Evolutionary conservation across 345 rosid species (phyloP), one percentile per base, ranked within the genome.

Genomic region (Syzygium grande): DNA sequence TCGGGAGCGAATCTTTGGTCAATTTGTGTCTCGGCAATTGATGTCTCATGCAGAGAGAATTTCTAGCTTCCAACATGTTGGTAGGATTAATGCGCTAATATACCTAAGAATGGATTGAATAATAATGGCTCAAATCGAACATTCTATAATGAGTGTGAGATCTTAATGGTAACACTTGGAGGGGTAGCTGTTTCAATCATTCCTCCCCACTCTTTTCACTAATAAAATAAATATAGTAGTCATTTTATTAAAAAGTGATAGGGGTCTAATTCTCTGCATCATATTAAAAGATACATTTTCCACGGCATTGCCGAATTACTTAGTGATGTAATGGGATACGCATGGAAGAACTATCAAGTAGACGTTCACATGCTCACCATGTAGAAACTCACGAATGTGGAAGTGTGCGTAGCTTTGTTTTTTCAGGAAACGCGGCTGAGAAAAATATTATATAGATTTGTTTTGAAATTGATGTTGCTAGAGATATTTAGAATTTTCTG

Each of bases 1-100:
- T n/a, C 9, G 7, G 6, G 8, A n/a, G 17, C 1, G 0, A 27
- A 61, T 61, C 2, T n/a, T n/a, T 3, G 19, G 13, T n/a, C 9
- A n/a, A 61, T 0, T 61, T n/a, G 19, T 61, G 10, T 61, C 19
- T n/a, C 14, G 73, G 4, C 17, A 61, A n/a, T n/a, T n/a, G 15
- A 61, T 61, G 29, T 13, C n/a, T n/a, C 19, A 14, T 0, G 9
- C 1, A 1, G 17, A 61, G 73, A 61, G 73, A 61, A 61, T 61
- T 61, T 61, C 34, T 6, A 13, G 34, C 34, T 61, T 61, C 0
- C 14, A 19, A 11, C 29, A 15, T 25, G 15, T 27, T 14, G 73
- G 34, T n/a, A n/a, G n/a, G 19, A 61, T n/a, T 61, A 15, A n/a
- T 2, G 19, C 4, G 6, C 4, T 27, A 0, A 13, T 61, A n/a